phyloP scores from a whole-genome alignment of 2,329 filamentous ascomycete genomes.

The Ambrosiella cleistominuta region DNA sequence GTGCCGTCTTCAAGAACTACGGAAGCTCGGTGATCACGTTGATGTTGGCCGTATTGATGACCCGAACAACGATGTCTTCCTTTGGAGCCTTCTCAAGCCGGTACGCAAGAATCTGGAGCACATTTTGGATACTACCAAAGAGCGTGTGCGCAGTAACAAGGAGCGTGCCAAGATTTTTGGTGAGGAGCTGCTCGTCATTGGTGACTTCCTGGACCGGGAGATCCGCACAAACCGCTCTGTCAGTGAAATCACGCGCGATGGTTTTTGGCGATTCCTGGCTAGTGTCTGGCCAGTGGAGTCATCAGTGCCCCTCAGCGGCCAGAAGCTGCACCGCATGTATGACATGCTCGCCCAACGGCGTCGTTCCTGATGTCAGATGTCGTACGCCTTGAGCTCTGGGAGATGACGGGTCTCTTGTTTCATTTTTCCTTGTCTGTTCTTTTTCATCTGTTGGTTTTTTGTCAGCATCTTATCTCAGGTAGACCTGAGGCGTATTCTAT shows the following conservation, averaged over 20 bases:
- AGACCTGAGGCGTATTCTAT: no score
- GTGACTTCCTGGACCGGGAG: conserved; percentile 38
- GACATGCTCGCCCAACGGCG: conserved; percentile 21
- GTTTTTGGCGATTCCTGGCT: conserved; percentile 32
- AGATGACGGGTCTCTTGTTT: no score
- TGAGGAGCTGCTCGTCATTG: conserved; percentile 41
- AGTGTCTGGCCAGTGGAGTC: conserved; percentile 29
- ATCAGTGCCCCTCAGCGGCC: conserved; percentile 20
- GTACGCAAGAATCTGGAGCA: conserved; percentile 42
- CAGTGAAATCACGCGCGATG: conserved; percentile 27
- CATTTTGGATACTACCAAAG: conserved; percentile 43
- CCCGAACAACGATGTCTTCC: conserved; percentile 28
- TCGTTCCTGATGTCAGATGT: not conserved
- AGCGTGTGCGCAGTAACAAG: conserved; percentile 44
- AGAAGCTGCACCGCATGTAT: conserved; percentile 28
- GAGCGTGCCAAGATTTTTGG: conserved; percentile 44
- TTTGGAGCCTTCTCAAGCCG: conserved; percentile 36
- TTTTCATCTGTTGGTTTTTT: no score
- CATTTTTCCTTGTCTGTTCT: no score
- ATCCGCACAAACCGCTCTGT: conserved; percentile 24
- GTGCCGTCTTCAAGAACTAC: conserved; percentile 26
- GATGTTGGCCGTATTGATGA: conserved; percentile 26
- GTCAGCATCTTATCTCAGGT: no score
- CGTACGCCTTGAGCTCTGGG: no score
- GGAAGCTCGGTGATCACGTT: conserved; percentile 28